These are phyloP conservation scores for Talaromyces trachyspermus DNA, from an alignment of 495 filamentous ascomycete genomes.

Conservation along the genomic window DNA sequence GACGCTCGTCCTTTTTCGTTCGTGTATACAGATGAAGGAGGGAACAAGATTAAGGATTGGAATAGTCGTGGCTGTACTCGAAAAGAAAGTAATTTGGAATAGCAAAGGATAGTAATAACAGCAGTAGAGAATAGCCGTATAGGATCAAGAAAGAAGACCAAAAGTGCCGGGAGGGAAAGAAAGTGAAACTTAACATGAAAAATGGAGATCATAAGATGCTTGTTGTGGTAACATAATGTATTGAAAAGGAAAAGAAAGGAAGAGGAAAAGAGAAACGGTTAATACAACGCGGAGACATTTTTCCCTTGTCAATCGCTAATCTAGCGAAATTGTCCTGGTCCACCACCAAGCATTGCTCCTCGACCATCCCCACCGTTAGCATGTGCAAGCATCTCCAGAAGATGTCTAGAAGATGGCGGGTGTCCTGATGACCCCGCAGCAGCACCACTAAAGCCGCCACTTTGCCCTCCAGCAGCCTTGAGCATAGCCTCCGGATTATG, in stretches of 20 bases:
- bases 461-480: constrained; percentile 28
- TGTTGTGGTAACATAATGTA: too few species aligned
- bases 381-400: constrained; percentile 42
- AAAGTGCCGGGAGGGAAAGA: neutral
- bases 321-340: constrained; percentile 15
- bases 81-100: too few species aligned
- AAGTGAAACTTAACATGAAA: neutral
- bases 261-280: neutral
- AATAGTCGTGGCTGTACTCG: too few species aligned
- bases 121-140: neutral
- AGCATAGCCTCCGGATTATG: constrained; percentile 39
- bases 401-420: constrained; percentile 36
- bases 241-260: neutral
- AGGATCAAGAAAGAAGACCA: neutral
- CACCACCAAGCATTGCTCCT: constrained; percentile 36
- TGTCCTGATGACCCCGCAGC: constrained; percentile 33
- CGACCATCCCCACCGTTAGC: constrained; percentile 27
- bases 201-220: neutral
- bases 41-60: too few species aligned
- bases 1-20: too few species aligned
- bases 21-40: too few species aligned
- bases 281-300: neutral
- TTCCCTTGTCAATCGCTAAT: neutral
- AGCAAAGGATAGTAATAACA: neutral
- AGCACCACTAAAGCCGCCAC: constrained; percentile 26